Percentiles rank a stretch among this genome's conserved stretches.
phyloP scores from a whole-genome alignment of 129 eudicot genomes.

The Arctium lappa region DNA sequence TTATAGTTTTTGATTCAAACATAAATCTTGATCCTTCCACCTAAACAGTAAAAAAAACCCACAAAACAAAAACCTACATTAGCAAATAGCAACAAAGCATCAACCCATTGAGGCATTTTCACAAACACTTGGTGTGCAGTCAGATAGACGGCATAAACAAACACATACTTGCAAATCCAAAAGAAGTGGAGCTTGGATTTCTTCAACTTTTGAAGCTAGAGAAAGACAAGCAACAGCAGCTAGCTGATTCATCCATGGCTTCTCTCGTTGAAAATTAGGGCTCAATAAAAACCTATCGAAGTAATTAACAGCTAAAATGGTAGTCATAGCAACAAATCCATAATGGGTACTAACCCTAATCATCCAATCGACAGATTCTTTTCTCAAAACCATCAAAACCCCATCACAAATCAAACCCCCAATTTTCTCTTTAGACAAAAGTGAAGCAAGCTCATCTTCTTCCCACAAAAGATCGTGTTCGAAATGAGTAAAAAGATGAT shows the following conservation, averaged over 20 bases:
- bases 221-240: constrained; percentile 43
- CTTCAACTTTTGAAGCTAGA: constrained; percentile 39
- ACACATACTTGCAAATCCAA: constrained; percentile 28
- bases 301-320: constrained; percentile 74
- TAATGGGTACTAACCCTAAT: constrained; percentile 54
- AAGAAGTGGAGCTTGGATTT: constrained; percentile 29
- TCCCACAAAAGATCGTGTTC: constrained; percentile 31
- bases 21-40: constrained; percentile 60
- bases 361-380: constrained; percentile 71
- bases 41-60: constrained; percentile 30
- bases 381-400: constrained; percentile 34
- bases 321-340: constrained; percentile 58
- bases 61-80: background rate
- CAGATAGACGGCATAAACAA: background rate
- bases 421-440: constrained; percentile 20
- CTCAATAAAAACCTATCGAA: constrained; percentile 69
- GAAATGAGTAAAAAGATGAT: constrained; percentile 31
- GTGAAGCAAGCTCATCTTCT: constrained; percentile 26
- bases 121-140: constrained; percentile 22
- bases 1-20: constrained; percentile 77
- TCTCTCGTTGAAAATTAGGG: constrained; percentile 34
- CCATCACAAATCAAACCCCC: constrained; percentile 2
- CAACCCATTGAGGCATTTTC: constrained; percentile 8
- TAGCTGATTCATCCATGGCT: constrained; percentile 41
- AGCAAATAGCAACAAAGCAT: background rate